Percentiles rank a stretch among this genome's conserved stretches.
Evolutionary conservation across 495 filamentous ascomycete genomes (phyloP).

Genomic region (Cercophora newfieldiana): DNA sequence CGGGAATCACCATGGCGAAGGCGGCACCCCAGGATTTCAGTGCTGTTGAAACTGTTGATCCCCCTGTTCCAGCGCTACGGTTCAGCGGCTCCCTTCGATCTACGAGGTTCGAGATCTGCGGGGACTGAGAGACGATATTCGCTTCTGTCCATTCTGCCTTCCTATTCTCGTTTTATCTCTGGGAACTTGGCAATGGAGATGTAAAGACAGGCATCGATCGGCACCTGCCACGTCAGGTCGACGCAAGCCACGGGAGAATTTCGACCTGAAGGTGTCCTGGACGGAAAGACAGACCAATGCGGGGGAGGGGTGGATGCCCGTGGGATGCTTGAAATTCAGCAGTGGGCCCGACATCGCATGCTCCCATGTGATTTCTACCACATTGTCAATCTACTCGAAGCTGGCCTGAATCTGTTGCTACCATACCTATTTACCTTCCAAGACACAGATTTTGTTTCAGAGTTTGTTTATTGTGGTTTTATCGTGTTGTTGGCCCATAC

Average conservation of each 20-base stretch:
- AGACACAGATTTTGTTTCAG: too few relatives aligned
- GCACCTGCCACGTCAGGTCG: neutral
- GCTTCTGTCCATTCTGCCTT: too few relatives aligned
- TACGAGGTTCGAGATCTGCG: too few relatives aligned
- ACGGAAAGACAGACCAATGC: neutral
- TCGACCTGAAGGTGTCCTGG: neutral
- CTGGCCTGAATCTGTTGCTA: too few relatives aligned
- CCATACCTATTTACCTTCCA: too few relatives aligned
- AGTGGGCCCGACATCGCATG: conserved; percentile 9
- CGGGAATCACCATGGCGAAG: conserved; percentile 1
- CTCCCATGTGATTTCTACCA: neutral
- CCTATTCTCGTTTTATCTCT: too few relatives aligned
- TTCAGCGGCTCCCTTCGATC: neutral
- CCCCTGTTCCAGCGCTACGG: neutral
- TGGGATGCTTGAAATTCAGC: neutral
- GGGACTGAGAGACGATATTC: too few relatives aligned
- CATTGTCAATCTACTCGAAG: too few relatives aligned
- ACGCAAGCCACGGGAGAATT: neutral
- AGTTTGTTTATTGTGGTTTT: too few relatives aligned
- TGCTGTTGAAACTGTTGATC: neutral
- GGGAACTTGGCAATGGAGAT: too few relatives aligned
- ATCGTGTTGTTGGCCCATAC: too few relatives aligned
- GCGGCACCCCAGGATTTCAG: neutral
- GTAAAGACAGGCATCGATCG: too few relatives aligned
- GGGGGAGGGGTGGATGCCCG: neutral